These are phyloP conservation scores for Escallonia rubra DNA, from an alignment of 129 eudicot species.

Conservation along the genomic window DNA sequence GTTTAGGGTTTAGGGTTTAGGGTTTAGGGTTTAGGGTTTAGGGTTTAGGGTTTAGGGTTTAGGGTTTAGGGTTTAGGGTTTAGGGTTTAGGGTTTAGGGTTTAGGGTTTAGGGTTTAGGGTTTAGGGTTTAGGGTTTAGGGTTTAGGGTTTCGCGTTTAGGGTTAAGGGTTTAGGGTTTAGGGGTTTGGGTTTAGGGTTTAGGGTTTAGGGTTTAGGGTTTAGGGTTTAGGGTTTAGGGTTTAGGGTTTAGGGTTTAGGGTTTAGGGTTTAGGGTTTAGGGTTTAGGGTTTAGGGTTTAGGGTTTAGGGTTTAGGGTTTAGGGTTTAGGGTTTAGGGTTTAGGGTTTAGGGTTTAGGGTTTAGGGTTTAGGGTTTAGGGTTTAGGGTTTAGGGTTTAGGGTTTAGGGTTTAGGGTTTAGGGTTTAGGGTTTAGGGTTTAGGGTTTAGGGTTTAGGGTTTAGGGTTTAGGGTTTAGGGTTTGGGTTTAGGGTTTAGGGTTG, in stretches of 20 bases:
- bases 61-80: conserved; percentile 20
- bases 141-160: conserved; percentile 21
- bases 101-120: conserved; percentile 19
- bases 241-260: conserved; percentile 22
- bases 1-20: conserved; percentile 26
- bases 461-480: conserved; percentile 10
- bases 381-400: conserved; percentile 7
- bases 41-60: conserved; percentile 23
- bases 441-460: conserved; percentile 10
- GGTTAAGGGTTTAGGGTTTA: conserved; percentile 27
- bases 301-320: conserved; percentile 17
- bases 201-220: conserved; percentile 31
- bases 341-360: conserved; percentile 18
- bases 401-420: conserved; percentile 3
- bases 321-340: conserved; percentile 25
- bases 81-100: conserved; percentile 22
- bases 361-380: conserved; percentile 6
- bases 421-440: conserved; percentile 4
- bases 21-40: conserved; percentile 24
- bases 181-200: conserved; percentile 25
- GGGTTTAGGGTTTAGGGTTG: conserved; percentile 16
- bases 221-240: conserved; percentile 30
- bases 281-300: conserved; percentile 27
- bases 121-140: conserved; percentile 26
- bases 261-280: conserved; percentile 22